A percentile compares a stretch with the other conserved stretches of the same genome.
Conservation (phyloP, 371 early-diverging fungal species). For the Enterospora canceri region DNA sequence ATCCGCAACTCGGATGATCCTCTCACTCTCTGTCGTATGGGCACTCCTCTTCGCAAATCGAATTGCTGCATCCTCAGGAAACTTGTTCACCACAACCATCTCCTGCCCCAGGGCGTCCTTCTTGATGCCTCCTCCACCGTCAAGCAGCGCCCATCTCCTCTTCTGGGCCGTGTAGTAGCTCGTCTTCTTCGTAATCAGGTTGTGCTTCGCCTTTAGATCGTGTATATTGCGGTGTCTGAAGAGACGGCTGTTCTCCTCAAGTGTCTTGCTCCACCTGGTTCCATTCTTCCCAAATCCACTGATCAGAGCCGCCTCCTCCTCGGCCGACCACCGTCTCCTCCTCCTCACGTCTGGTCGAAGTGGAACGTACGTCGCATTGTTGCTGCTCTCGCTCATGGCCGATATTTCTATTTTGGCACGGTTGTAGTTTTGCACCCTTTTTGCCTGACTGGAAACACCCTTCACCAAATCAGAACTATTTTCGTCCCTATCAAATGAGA, state of each 20-base stretch:
- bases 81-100: constrained; percentile 1
- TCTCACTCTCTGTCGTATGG: background rate
- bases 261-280: constrained; percentile 23
- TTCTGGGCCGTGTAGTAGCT: constrained; percentile 10
- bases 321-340: constrained; percentile 22
- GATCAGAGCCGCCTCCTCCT: constrained; percentile 23
- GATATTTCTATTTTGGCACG: too few species aligned
- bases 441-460: too few species aligned
- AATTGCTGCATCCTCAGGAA: constrained; percentile 33
- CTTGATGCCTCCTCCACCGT: constrained; percentile 14
- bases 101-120: constrained; percentile 1
- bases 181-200: constrained; percentile 18
- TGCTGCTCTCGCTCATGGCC: too few species aligned
- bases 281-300: constrained; percentile 27
- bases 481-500: too few species aligned
- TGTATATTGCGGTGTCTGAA: constrained; percentile 6
- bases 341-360: too few species aligned
- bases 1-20: background rate
- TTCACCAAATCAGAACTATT: too few species aligned
- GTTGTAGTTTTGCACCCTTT: too few species aligned
- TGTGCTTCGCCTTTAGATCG: constrained; percentile 34
- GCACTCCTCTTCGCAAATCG: constrained; percentile 5
- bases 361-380: too few species aligned
- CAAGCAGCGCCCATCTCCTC: constrained; percentile 7
- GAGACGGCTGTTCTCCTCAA: constrained; percentile 22